phyloP scores from a whole-genome alignment of 2,329 filamentous ascomycete genomes.

The Penicillium thymicola region DNA sequence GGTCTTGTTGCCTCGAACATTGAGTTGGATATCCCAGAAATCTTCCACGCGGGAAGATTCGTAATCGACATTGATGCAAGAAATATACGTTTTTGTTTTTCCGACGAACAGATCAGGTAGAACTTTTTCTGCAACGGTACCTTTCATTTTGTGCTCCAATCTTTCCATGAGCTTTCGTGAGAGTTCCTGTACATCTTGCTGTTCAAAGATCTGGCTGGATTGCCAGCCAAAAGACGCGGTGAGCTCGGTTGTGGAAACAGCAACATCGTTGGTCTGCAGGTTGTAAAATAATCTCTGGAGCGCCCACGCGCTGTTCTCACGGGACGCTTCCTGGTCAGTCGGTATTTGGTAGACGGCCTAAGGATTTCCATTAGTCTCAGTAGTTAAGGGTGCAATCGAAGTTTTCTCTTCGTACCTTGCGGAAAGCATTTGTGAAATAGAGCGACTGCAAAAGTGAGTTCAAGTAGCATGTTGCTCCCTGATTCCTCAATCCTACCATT shows the following conservation, averaged over 20 bases:
- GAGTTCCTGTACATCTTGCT: slow-evolving; percentile 96
- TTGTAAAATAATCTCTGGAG: slow-evolving; percentile 93
- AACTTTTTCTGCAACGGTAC: slow-evolving; percentile 83
- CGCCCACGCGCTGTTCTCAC: slow-evolving; percentile 86
- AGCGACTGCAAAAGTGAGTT: slow-evolving; percentile 81
- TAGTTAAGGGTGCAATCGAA: background rate
- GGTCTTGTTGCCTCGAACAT: slow-evolving; percentile 90
- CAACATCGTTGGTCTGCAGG: slow-evolving; percentile 77
- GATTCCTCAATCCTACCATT: slow-evolving; percentile 93
- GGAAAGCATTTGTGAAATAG: slow-evolving; percentile 87
- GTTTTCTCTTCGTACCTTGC: slow-evolving; percentile 60
- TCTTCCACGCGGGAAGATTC: slow-evolving; percentile 94
- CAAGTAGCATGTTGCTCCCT: slow-evolving; percentile 87
- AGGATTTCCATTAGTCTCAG: background rate
- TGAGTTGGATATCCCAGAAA: slow-evolving; percentile 98
- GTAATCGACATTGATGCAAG: slow-evolving; percentile 97
- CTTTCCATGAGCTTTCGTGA: slow-evolving; percentile 96
- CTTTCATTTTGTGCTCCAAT: slow-evolving; percentile 97
- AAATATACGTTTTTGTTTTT: slow-evolving; percentile 98
- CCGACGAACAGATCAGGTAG: slow-evolving; percentile 90
- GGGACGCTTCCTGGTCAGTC: slow-evolving; percentile 76
- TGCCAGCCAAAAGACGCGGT: slow-evolving; percentile 99
- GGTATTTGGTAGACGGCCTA: slow-evolving; percentile 96
- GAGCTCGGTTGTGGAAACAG: slow-evolving; percentile 87
- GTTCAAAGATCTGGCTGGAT: slow-evolving; percentile 94